Evolutionary conservation across 2,329 filamentous ascomycete genomes (phyloP).

Genomic region (Penicillium brasilianum): DNA sequence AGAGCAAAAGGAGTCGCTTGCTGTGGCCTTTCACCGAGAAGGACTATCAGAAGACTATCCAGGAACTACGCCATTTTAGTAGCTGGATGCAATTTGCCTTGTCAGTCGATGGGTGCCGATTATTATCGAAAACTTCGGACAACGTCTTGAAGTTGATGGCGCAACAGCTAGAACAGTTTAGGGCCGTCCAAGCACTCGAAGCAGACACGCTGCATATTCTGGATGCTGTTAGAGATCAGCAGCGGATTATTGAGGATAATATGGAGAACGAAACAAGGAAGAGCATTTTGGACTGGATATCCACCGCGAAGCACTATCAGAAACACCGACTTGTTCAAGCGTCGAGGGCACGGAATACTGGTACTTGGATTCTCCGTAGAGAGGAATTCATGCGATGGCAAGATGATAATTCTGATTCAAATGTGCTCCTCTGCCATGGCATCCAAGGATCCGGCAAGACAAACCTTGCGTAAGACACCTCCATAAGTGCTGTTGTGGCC

Average conservation of each 20-base stretch:
- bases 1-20: background rate
- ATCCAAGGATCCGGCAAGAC: conserved; percentile 3
- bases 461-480: background rate
- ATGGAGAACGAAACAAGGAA: background rate
- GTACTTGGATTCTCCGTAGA: background rate
- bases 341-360: conserved; percentile 7
- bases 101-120: background rate
- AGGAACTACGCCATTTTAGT: background rate
- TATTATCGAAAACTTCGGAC: background rate
- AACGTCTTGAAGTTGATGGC: conserved; percentile 1
- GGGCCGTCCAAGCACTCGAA: background rate
- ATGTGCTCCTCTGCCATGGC: conserved; percentile 2
- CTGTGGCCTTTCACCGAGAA: conserved; percentile 3
- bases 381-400: background rate
- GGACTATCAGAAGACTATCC: conserved; percentile 2
- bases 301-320: conserved; percentile 12
- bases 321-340: conserved; percentile 13
- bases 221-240: background rate
- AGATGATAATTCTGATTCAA: background rate
- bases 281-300: conserved; percentile 9
- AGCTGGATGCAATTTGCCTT: conserved; percentile 5
- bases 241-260: background rate
- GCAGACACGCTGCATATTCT: background rate
- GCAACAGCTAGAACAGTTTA: background rate
- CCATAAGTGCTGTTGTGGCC: background rate